Base-by-base conservation (phyloP, 192 early-diverging fungal species). In the Rhizoclosmatium globosum region DNA sequence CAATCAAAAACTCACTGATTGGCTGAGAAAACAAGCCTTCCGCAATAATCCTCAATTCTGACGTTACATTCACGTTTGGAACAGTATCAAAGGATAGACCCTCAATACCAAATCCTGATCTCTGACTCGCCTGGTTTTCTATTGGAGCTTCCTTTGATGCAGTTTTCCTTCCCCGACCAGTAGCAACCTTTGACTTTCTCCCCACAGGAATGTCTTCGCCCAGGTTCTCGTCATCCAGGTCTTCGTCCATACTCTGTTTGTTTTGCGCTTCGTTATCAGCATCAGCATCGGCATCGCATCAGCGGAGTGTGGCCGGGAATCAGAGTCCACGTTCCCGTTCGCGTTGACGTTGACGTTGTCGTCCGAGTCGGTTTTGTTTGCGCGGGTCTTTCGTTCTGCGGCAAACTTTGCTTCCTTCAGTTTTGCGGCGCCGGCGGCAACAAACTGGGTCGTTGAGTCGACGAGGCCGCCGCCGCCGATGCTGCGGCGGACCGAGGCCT, bases 381-480 rank as follows among this genome's bases (percentile, higher is more conserved):
- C 6, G 50, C 50, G 73, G 38, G 17, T 15, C 31, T 44, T 71
- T 43, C 64, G 64, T 76, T 41, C 81, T 41, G 81, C 59, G 0
- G 81, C 79, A 71, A 87, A 83, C 68, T 86, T 77, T n/a, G 83
- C 84, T 3, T 83, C 86, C 47, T 84, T 83, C 42, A 87, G 86
- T 39, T 76, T 72, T 7, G 82, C 85, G 85, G 85, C 86, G 2
- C 86, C 86, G 43, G 84, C 80, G 66, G 82, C 77, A 3, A 87
- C 84, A 65, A 87, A 86, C 60, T 86, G 79, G 38, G 86, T 87
- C 15, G 86, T 87, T 47, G 47, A 59, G 57, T 82, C 81, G 47
- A n/a, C n/a, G 47, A 78, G 46, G 11, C 47, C 68, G 7, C 21
- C 19, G 9, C 21, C 48, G 9, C 70, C 53, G 15, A 50, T 74